phyloP scores from a whole-genome alignment of 2,329 filamentous ascomycete genomes.

The Trichoderma atrobrunneum region DNA sequence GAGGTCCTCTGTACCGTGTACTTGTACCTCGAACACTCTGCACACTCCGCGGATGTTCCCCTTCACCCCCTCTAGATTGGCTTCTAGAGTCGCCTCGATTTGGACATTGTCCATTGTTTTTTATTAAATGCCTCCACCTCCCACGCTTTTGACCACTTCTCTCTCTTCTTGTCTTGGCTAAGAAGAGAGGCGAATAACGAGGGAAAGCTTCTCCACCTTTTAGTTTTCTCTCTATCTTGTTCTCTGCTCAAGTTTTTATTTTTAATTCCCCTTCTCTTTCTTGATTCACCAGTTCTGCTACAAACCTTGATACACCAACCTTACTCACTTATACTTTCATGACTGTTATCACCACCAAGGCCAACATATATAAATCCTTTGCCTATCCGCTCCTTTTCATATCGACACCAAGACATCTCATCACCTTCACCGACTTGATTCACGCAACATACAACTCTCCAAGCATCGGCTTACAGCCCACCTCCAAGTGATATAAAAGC shows the following conservation, averaged over 20 bases:
- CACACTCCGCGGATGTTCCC: background rate
- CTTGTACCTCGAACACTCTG: background rate
- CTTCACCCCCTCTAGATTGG: background rate
- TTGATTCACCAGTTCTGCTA: background rate
- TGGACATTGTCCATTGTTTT: constrained; percentile 5
- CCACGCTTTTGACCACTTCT: constrained; percentile 6
- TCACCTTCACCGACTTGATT: background rate
- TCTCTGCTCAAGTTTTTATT: background rate
- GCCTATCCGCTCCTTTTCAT: background rate
- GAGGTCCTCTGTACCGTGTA: background rate
- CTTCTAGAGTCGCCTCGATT: background rate
- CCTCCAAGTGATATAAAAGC: background rate
- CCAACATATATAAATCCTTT: background rate
- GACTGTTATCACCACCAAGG: background rate
- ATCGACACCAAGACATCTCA: background rate
- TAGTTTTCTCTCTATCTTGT: background rate
- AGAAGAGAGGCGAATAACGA: background rate
- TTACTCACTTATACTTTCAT: background rate
- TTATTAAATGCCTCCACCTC: constrained; percentile 22
- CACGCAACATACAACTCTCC: background rate
- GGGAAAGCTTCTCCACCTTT: background rate
- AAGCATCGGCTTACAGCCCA: background rate
- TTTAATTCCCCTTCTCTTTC: background rate
- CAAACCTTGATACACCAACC: background rate
- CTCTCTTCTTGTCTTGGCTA: constrained; percentile 7